These are phyloP conservation scores for Rhizopogon salebrosus DNA, from an alignment of 768 basidiomycete species.

Conservation along the genomic window DNA sequence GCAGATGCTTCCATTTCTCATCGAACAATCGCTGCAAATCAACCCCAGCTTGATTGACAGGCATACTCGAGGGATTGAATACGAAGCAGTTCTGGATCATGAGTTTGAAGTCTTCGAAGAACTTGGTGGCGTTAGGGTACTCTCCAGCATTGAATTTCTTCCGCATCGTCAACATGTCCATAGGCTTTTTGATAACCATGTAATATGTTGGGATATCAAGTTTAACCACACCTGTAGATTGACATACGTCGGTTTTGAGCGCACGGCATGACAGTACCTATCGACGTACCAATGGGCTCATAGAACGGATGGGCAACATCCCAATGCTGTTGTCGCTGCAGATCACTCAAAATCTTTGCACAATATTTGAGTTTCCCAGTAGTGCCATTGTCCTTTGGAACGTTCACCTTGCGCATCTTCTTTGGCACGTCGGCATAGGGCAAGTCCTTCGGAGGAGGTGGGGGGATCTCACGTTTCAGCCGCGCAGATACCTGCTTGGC, in stretches of 20 bases:
- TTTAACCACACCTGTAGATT: slow-evolving; percentile 77
- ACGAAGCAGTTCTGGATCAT: no score
- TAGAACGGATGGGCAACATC: no score
- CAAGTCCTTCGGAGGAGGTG: slow-evolving; percentile 93
- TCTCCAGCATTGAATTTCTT: slow-evolving; percentile 74
- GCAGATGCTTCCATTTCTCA: slow-evolving; percentile 83
- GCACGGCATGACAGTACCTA: no score
- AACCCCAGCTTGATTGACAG: slow-evolving; percentile 81
- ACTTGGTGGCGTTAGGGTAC: no score
- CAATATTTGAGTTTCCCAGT: slow-evolving; percentile 85
- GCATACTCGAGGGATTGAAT: slow-evolving; percentile 85
- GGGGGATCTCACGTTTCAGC: slow-evolving; percentile 98
- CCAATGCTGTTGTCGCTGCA: slow-evolving; percentile 77
- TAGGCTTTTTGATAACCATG: slow-evolving; percentile 87
- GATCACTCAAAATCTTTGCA: slow-evolving; percentile 62
- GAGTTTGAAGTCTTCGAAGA: no score
- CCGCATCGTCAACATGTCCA: slow-evolving; percentile 90
- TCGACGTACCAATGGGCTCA: no score
- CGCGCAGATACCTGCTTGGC: slow-evolving; percentile 55
- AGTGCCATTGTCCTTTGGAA: slow-evolving; percentile 57
- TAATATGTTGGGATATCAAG: slow-evolving; percentile 84
- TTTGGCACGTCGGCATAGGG: no score
- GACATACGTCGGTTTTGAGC: no score
- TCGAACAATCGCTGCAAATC: slow-evolving; percentile 86
- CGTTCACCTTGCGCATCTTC: slow-evolving; percentile 59